phyloP scores from a whole-genome alignment of 2,329 filamentous ascomycete species.

The Colletotrichum sansevieriae region DNA sequence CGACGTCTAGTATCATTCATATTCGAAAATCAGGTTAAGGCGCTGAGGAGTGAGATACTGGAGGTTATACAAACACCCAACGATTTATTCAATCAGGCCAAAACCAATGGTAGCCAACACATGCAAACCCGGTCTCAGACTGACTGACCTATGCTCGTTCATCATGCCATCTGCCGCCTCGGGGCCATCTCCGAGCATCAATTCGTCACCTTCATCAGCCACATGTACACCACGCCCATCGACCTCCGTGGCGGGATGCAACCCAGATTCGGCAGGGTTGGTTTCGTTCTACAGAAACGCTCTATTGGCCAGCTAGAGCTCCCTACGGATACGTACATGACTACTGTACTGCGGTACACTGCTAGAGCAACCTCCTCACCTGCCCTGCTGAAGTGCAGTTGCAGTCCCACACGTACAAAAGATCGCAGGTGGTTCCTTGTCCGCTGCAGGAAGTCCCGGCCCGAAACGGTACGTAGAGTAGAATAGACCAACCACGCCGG shows the following conservation, averaged over 20 bases:
- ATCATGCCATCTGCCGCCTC: background rate
- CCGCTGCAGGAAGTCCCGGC: constrained; percentile 21
- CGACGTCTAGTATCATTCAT: too few species aligned
- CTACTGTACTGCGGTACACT: too few species aligned
- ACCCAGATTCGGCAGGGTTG: constrained; percentile 16
- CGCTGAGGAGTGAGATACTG: too few species aligned
- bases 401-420: constrained; percentile 1
- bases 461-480: constrained; percentile 12
- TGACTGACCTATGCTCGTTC: background rate
- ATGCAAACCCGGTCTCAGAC: too few species aligned
- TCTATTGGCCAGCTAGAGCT: constrained; percentile 3
- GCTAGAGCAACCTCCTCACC: background rate
- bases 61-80: too few species aligned
- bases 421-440: constrained; percentile 22
- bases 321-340: too few species aligned
- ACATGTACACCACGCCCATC: constrained; percentile 4
- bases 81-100: too few species aligned
- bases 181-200: background rate
- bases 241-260: constrained; percentile 17
- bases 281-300: constrained; percentile 5
- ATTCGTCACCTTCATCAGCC: constrained; percentile 13
- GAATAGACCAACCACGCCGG: background rate
- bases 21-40: too few species aligned
- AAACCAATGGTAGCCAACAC: too few species aligned
- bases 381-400: background rate